phyloP scores from a whole-genome alignment of 805 yeast genomes.

The Cyberlindnera nakhonratchasimensis region DNA sequence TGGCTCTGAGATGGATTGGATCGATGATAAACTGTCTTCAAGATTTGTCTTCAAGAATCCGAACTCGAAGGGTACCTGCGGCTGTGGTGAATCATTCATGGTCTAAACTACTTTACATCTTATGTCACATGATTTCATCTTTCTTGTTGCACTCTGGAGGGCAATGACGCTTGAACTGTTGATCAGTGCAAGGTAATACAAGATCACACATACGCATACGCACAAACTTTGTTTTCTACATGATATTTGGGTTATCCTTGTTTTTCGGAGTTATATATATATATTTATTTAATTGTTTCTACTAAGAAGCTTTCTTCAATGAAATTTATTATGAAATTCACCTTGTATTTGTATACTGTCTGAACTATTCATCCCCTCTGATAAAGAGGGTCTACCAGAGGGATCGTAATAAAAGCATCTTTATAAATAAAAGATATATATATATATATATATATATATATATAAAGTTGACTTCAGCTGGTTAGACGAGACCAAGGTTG shows the following conservation, averaged over 20 bases:
- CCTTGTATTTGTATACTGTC: too few species aligned
- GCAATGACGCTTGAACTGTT: neutral
- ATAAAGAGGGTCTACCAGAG: too few species aligned
- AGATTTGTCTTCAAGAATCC: slow-evolving; percentile 94
- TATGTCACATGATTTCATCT: too few species aligned
- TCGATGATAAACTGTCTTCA: slow-evolving; percentile 85
- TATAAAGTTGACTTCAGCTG: neutral
- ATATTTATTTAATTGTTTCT: neutral
- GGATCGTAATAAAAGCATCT: too few species aligned
- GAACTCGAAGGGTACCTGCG: slow-evolving; percentile 96
- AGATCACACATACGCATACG: neutral
- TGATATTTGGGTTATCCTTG: neutral
- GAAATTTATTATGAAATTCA: too few species aligned
- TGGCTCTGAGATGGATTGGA: slow-evolving; percentile 98
- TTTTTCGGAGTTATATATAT: slow-evolving; percentile 1
- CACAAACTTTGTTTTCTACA: neutral
- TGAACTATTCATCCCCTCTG: too few species aligned
- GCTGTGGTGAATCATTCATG: slow-evolving; percentile 99
- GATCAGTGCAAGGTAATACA: neutral
- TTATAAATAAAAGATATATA: neutral
- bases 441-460: neutral
- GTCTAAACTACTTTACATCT: slow-evolving; percentile 41
- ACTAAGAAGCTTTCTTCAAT: neutral
- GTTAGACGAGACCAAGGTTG: slow-evolving; percentile 23
- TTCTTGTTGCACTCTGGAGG: neutral